A percentile compares a stretch with the other conserved stretches of the same genome.
phyloP scores from a whole-genome alignment of 192 early-diverging fungal genomes.

The Rhizoclosmatium sp. region DNA sequence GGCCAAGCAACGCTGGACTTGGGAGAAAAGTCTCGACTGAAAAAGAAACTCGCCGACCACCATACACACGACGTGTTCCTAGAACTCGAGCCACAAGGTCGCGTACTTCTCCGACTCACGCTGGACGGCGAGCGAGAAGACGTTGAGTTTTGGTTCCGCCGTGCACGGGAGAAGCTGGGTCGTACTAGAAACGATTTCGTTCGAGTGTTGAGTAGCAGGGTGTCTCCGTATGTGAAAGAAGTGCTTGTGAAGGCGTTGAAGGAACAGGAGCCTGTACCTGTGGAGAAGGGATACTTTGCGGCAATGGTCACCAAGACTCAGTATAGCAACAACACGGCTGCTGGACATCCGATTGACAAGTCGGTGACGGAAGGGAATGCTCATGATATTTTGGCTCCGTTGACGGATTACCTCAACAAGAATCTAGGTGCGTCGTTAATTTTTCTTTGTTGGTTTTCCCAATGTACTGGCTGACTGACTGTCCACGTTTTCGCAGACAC shows the following conservation, averaged over 20 bases:
- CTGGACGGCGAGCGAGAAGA: slow-evolving; percentile 67
- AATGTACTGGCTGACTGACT: background rate
- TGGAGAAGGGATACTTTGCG: slow-evolving; percentile 57
- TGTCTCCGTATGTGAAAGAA: slow-evolving; percentile 53
- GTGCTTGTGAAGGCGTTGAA: slow-evolving; percentile 59
- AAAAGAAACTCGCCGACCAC: slow-evolving; percentile 56
- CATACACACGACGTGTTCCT: slow-evolving; percentile 67
- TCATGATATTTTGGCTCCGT: slow-evolving; percentile 51
- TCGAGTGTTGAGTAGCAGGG: slow-evolving; percentile 47
- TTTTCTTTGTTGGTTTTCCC: background rate
- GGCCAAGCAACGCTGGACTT: slow-evolving; percentile 58
- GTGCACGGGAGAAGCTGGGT: slow-evolving; percentile 54
- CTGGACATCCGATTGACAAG: slow-evolving; percentile 45
- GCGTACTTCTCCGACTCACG: slow-evolving; percentile 59
- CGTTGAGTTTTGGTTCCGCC: slow-evolving; percentile 65
- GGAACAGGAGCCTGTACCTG: slow-evolving; percentile 58
- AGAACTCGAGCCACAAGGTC: slow-evolving; percentile 64
- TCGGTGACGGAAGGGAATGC: slow-evolving; percentile 47
- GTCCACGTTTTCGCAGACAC: slow-evolving; percentile 39
- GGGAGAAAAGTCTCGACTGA: slow-evolving; percentile 45
- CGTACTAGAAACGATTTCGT: slow-evolving; percentile 62
- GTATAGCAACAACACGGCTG: slow-evolving; percentile 57
- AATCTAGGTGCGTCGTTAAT: slow-evolving; percentile 44
- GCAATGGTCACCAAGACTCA: slow-evolving; percentile 47
- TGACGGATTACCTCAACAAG: slow-evolving; percentile 65